These are phyloP conservation scores for Entomortierella beljakovae DNA, from an alignment of 192 early-diverging fungal genomes.

Conservation along the genomic window DNA sequence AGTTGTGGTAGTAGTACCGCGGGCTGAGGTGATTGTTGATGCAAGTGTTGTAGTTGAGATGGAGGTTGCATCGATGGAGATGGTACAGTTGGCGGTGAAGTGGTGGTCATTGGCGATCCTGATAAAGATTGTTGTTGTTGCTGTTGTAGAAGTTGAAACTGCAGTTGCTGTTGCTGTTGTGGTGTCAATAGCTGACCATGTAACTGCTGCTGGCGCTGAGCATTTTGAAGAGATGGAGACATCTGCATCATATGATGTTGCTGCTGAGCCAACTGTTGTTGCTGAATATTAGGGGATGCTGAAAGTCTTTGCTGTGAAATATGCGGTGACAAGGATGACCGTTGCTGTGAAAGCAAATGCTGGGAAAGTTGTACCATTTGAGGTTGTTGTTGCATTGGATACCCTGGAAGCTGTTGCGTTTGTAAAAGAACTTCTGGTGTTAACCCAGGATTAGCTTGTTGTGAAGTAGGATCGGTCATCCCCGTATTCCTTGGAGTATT, in stretches of 20 bases:
- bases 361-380: slow-evolving; percentile 1
- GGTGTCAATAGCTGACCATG: neutral
- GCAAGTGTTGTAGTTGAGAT: no score
- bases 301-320: no score
- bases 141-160: slow-evolving; percentile 14
- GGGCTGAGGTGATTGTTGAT: no score
- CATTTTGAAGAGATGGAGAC: neutral
- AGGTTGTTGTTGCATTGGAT: neutral
- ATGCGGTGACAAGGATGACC: no score
- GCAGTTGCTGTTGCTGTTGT: slow-evolving; percentile 6
- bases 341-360: neutral
- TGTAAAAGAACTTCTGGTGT: neutral
- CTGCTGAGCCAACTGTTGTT: neutral
- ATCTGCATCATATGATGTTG: neutral
- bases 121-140: slow-evolving; percentile 21
- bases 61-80: no score
- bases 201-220: neutral
- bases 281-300: no score
- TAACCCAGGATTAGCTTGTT: neutral
- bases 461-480: slow-evolving; percentile 2
- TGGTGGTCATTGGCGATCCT: no score
- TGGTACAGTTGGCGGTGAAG: no score
- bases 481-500: neutral
- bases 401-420: slow-evolving; percentile 3
- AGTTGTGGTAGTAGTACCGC: no score